Percentiles rank a stretch among this genome's conserved stretches.
These are phyloP conservation scores for Paramecium octaurelia DNA, from an alignment of 73 alveolate species.

Conservation along the genomic window DNA sequence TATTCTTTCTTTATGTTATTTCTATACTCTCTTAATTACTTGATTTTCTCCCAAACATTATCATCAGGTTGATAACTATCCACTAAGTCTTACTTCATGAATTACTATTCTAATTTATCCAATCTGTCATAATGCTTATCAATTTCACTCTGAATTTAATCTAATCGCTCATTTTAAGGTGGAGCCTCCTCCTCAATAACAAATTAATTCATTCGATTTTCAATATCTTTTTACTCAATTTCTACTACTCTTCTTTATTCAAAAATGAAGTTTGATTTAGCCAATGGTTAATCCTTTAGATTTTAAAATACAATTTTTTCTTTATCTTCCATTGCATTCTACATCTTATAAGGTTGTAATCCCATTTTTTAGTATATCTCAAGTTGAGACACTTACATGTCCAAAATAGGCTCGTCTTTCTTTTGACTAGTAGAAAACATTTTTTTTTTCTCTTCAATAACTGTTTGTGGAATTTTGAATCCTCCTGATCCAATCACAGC, in stretches of 20 bases:
- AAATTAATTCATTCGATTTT: not conserved
- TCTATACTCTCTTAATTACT: conserved; percentile 29
- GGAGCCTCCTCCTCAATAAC: not conserved
- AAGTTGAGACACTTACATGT: not conserved
- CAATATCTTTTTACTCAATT: not conserved
- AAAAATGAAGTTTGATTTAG: not conserved
- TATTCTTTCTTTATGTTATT: conserved; percentile 9
- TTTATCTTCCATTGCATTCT: not conserved
- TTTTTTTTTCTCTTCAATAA: conserved; percentile 1
- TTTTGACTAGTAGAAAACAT: not conserved
- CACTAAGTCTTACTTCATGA: not conserved
- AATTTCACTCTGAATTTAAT: conserved; percentile 6
- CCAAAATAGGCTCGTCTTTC: not conserved
- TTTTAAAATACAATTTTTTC: not conserved
- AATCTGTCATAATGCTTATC: conserved; percentile 25
- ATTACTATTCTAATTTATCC: not conserved
- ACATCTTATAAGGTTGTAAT: not conserved
- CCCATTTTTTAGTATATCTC: conserved; percentile 25
- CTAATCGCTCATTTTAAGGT: not conserved
- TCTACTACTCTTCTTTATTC: not conserved
- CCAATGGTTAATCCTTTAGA: conserved; percentile 29
- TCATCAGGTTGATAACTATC: conserved; percentile 43
- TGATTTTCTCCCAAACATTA: conserved; percentile 29
- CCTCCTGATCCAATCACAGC: not conserved
- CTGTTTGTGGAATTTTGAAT: not conserved